These are phyloP conservation scores for Blechomonas ayalai DNA, from an alignment of 208 protist genomes.

Conservation along the genomic window DNA sequence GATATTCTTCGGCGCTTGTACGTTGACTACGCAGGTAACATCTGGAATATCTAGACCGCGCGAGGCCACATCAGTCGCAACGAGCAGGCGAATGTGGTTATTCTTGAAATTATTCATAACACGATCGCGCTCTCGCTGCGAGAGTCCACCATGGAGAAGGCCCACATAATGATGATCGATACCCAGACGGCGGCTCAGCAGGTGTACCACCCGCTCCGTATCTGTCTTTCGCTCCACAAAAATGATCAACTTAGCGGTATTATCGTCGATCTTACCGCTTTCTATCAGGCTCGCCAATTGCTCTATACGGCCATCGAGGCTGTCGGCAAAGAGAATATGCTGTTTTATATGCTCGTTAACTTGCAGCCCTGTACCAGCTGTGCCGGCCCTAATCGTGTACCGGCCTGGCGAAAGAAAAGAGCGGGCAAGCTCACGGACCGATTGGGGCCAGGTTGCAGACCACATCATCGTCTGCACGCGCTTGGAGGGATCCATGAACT, in stretches of 20 bases:
- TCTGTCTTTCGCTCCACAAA: constrained; percentile 90
- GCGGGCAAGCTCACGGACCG: constrained; percentile 71
- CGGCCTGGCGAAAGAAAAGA: constrained; percentile 82
- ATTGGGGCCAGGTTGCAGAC: constrained; percentile 92
- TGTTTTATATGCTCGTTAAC: constrained; percentile 86
- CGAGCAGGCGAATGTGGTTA: constrained; percentile 78
- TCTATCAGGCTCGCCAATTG: constrained; percentile 65
- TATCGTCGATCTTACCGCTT: constrained; percentile 77
- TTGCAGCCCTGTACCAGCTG: constrained; percentile 69
- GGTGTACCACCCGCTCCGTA: constrained; percentile 54
- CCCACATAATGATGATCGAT: constrained; percentile 69
- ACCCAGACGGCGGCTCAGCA: constrained; percentile 54
- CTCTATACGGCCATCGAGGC: constrained; percentile 53
- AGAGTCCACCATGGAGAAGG: constrained; percentile 93
- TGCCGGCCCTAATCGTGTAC: constrained; percentile 82
- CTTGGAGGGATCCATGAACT: constrained; percentile 32
- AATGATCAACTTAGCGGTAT: constrained; percentile 82
- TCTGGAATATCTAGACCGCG: constrained; percentile 92
- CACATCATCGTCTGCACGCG: constrained; percentile 96
- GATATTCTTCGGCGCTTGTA: constrained; percentile 86
- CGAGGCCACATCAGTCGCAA: constrained; percentile 93
- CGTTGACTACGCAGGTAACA: constrained; percentile 93
- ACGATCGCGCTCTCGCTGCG: constrained; percentile 82
- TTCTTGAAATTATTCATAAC: constrained; percentile 89
- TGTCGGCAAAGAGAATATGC: constrained; percentile 49